Conservation (phyloP, 768 basidiomycete species). For the Leucocoprinus birnbaumii region DNA sequence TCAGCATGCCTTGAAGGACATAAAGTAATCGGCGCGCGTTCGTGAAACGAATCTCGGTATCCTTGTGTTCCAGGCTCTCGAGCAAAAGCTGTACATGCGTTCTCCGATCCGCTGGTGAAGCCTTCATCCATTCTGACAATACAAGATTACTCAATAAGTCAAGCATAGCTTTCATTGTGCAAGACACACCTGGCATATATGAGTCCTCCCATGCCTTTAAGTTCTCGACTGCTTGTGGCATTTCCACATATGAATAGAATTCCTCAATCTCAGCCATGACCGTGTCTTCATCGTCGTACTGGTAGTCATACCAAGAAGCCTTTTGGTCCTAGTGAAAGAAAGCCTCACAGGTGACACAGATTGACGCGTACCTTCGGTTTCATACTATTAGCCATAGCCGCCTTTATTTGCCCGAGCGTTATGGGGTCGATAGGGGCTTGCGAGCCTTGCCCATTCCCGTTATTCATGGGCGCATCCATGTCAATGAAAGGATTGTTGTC, state of each 20-base stretch:
- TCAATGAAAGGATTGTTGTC: conserved; percentile 11
- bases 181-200: conserved; percentile 61
- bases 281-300: conserved; percentile 95
- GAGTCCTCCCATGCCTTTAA: conserved; percentile 86
- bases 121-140: conserved; percentile 71
- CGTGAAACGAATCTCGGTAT: conserved; percentile 80
- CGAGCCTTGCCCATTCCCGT: conserved; percentile 14
- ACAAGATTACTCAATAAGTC: background rate
- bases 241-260: conserved; percentile 97
- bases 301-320: conserved; percentile 90
- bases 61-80: conserved; percentile 84
- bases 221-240: conserved; percentile 86
- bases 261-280: conserved; percentile 96
- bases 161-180: background rate
- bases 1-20: conserved; percentile 77
- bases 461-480: conserved; percentile 12
- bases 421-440: conserved; percentile 64
- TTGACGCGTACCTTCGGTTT: conserved; percentile 62
- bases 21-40: conserved; percentile 88
- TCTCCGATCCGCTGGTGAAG: conserved; percentile 56
- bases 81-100: conserved; percentile 77
- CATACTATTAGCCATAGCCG: conserved; percentile 63
- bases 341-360: background rate
- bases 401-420: conserved; percentile 77
- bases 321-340: conserved; percentile 10